Evolutionary conservation across 495 filamentous ascomycete species (phyloP).

Genomic region (Penicillium egyptiacum): DNA sequence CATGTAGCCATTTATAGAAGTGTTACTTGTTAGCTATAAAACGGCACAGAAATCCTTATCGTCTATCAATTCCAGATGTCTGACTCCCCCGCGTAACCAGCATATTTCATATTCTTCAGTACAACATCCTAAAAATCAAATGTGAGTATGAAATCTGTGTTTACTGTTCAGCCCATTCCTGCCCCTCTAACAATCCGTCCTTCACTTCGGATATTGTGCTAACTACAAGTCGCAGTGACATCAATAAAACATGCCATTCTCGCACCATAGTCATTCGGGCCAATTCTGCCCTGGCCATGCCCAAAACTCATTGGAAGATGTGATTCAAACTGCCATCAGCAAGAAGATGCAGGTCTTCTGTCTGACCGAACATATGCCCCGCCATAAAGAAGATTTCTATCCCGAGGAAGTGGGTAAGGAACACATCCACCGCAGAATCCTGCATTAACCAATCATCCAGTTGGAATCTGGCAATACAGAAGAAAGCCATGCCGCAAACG

Average conservation of each 20-base stretch:
- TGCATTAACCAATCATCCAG: conserved; percentile 23
- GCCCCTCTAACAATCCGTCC: background rate
- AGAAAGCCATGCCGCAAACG: conserved; percentile 50
- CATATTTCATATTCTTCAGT: background rate
- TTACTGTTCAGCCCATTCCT: background rate
- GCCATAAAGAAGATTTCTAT: conserved; percentile 73
- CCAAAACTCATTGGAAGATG: conserved; percentile 75
- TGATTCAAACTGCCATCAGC: conserved; percentile 75
- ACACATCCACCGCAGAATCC: background rate
- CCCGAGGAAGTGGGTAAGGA: conserved; percentile 77
- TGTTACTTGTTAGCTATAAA: background rate
- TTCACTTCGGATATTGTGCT: conserved; percentile 2
- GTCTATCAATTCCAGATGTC: conserved; percentile 8
- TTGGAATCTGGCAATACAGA: conserved; percentile 41
- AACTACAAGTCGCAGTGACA: conserved; percentile 8
- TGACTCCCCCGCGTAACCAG: background rate
- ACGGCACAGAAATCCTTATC: conserved; percentile 21
- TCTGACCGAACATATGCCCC: conserved; percentile 96
- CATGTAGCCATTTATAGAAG: background rate
- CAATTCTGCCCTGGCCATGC: conserved; percentile 95
- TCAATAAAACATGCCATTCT: conserved; percentile 73
- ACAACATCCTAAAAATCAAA: background rate
- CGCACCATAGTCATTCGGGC: conserved; percentile 98
- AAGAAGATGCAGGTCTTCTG: conserved; percentile 78
- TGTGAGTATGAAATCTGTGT: background rate